Conservation (phyloP, 2,329 filamentous ascomycete genomes). For the Colletotrichum tropicicola region DNA sequence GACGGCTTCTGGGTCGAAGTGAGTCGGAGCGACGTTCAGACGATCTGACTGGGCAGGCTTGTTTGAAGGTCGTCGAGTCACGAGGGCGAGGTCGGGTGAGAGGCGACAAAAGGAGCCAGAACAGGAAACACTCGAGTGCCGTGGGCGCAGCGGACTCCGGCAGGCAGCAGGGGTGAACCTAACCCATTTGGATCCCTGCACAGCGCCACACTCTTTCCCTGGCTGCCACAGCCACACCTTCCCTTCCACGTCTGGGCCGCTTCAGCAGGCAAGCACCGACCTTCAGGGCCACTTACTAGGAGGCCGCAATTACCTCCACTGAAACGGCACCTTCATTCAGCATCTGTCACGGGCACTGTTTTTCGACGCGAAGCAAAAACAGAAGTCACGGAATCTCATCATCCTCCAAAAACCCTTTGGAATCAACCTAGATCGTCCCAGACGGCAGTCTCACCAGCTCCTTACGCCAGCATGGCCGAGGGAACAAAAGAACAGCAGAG, state of each 20-base stretch:
- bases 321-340: no score
- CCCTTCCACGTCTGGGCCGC: no score
- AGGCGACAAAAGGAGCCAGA: conserved; percentile 12
- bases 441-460: neutral
- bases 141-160: conserved; percentile 15
- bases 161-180: conserved; percentile 26
- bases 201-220: conserved; percentile 18
- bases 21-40: conserved; percentile 2
- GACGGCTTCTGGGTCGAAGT: neutral
- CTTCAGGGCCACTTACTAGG: no score
- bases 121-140: conserved; percentile 22
- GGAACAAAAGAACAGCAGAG: neutral
- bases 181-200: neutral
- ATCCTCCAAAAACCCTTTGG: neutral
- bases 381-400: no score
- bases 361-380: no score
- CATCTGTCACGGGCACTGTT: no score
- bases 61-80: conserved; percentile 23
- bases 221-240: conserved; percentile 12
- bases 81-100: conserved; percentile 28
- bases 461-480: conserved; percentile 12
- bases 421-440: neutral
- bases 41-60: conserved; percentile 8
- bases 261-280: no score
- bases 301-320: no score